Evolutionary conservation across 75 land plant species (phyloP), one percentile per base, ranked within the genome.

Genomic region (Pinus albicaulis): DNA sequence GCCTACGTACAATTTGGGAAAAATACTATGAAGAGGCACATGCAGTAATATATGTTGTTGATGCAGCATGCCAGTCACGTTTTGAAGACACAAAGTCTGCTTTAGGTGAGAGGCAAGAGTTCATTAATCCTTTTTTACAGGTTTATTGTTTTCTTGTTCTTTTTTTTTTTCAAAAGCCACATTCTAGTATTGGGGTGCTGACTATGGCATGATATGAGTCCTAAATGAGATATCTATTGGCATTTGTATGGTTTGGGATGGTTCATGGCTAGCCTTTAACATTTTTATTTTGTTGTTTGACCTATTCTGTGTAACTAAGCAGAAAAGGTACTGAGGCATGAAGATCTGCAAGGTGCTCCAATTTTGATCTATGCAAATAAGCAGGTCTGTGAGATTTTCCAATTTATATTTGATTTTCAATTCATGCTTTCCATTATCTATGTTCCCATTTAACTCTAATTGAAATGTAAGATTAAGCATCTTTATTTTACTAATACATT

Each of bases 11-110:
- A 77, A 95, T 95, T 31, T 95, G 98, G 98, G 98, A 95, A 79
- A 95, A 95, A 72, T 95, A 95, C 79, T 95, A 91, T 81, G 98
- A 95, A 57, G 98, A 95, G 78, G 97, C 98, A 64, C 97, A 95
- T 90, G 94, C 94, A 38, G 77, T 95, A n/a, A 80, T 95, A n/a
- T 95, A 81, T 84, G 97, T 95, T 6, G 89, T 95, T 62, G 98
- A 95, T 88, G 93, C 98, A 75, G 88, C 91, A 71, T 86, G 89
- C 72, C 86, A 89, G 55, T 80, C 97, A 31, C 87, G 94, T 3
- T 90, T 95, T 86, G 98, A 93, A 82, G 98, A 95, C 66, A 77
- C 98, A 55, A 95, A 95, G 74, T 90, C 97, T 77, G 98, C 94
- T 19, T 79, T 95, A 23, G 97, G 97, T 92, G 78, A 55, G 81